Evolutionary conservation across 768 basidiomycete genomes (phyloP).

Genomic region (Lentinula sp.): DNA sequence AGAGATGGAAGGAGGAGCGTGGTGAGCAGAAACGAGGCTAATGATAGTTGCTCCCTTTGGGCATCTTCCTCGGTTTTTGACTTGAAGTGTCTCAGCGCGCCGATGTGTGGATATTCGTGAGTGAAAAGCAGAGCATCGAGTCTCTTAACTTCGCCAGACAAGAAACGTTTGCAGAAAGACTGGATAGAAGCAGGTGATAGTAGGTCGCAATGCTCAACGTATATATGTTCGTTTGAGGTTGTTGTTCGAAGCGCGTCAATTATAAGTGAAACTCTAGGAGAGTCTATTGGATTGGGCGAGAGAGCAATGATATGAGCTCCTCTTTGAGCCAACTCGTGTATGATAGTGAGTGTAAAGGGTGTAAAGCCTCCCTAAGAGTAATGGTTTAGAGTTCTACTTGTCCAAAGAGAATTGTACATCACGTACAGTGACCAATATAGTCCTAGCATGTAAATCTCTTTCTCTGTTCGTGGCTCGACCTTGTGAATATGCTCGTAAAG

Average conservation of each 20-base stretch:
- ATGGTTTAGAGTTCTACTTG: neutral
- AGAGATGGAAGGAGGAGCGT: conserved; percentile 77
- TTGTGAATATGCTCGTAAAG: conserved; percentile 56
- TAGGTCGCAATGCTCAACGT: conserved; percentile 74
- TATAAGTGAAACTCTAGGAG: conserved; percentile 49
- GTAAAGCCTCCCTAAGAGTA: conserved; percentile 63
- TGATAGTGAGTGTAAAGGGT: conserved; percentile 60
- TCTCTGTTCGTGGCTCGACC: conserved; percentile 69
- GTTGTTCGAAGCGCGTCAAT: conserved; percentile 61
- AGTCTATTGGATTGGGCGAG: conserved; percentile 50
- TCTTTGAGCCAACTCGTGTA: conserved; percentile 61
- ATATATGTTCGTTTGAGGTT: conserved; percentile 72
- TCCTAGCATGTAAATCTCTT: conserved; percentile 67
- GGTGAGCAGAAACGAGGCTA: conserved; percentile 73
- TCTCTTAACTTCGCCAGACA: conserved; percentile 56
- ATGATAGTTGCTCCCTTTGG: conserved; percentile 40
- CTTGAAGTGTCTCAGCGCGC: conserved; percentile 28
- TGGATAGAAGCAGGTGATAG: conserved; percentile 60
- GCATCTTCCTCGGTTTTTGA: conserved; percentile 23
- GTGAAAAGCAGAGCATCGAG: conserved; percentile 76
- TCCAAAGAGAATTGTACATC: neutral
- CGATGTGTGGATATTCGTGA: conserved; percentile 70
- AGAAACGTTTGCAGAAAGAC: conserved; percentile 62
- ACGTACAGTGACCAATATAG: conserved; percentile 66
- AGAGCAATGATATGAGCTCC: conserved; percentile 81